These are phyloP conservation scores for Tetrahymena elliotti DNA, from an alignment of 73 alveolate genomes.

Conservation along the genomic window DNA sequence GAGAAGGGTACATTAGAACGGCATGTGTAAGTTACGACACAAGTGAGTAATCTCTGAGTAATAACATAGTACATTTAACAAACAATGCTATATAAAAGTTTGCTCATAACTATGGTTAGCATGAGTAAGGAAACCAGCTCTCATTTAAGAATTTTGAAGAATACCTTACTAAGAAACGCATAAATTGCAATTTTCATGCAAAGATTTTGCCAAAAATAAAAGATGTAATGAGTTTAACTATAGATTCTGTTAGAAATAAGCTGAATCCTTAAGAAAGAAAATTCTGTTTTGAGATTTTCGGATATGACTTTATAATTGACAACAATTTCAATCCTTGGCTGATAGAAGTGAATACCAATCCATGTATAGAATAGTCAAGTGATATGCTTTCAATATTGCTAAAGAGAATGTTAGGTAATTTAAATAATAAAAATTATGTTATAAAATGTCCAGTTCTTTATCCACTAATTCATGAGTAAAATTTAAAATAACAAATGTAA, in stretches of 20 bases:
- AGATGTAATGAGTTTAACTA: slow-evolving; percentile 36
- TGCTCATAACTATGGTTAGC: slow-evolving; percentile 75
- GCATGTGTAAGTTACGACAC: slow-evolving; percentile 68
- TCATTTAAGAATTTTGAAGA: slow-evolving; percentile 41
- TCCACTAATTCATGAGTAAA: too few species aligned
- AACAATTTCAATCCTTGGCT: slow-evolving; percentile 63
- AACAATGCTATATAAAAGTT: slow-evolving; percentile 86
- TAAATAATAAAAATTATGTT: neutral
- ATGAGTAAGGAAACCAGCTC: slow-evolving; percentile 87
- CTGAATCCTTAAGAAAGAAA: slow-evolving; percentile 61
- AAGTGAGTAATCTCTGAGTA: slow-evolving; percentile 50
- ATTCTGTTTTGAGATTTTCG: slow-evolving; percentile 71
- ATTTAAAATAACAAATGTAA: too few species aligned
- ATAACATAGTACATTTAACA: slow-evolving; percentile 85
- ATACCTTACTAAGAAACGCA: slow-evolving; percentile 21
- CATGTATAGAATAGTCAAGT: slow-evolving; percentile 60
- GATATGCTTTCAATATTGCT: neutral
- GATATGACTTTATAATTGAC: slow-evolving; percentile 80
- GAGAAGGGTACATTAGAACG: slow-evolving; percentile 77
- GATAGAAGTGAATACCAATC: slow-evolving; percentile 80
- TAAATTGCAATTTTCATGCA: slow-evolving; percentile 24
- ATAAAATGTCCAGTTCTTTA: neutral
- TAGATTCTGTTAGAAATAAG: slow-evolving; percentile 36
- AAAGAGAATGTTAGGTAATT: neutral
- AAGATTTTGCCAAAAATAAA: slow-evolving; percentile 50